These are phyloP conservation scores for Corynascus novoguineensis DNA, from an alignment of 495 filamentous ascomycete genomes.

Conservation along the genomic window DNA sequence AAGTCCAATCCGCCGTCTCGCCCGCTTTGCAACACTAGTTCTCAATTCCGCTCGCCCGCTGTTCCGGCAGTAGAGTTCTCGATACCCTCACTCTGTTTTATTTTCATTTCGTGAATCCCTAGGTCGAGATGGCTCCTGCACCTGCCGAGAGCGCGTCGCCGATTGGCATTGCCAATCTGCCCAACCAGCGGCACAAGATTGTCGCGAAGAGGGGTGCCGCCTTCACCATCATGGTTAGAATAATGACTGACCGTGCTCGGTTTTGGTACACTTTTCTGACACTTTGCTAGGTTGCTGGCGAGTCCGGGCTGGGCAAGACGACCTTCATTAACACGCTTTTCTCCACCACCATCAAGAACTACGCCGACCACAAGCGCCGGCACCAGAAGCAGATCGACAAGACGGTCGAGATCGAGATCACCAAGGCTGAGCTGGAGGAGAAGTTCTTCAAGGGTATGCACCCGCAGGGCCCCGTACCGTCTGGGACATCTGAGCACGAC, in stretches of 20 bases:
- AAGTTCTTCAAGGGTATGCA: constrained; percentile 98
- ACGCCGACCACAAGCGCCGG: constrained; percentile 96
- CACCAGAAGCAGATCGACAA: constrained; percentile 99
- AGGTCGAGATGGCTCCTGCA: constrained; percentile 61
- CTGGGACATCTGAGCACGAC: background rate
- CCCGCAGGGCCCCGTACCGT: constrained; percentile 7
- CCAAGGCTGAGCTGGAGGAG: constrained; percentile 98
- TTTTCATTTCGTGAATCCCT: constrained; percentile 11
- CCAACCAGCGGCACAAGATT: constrained; percentile 99
- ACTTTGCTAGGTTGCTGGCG: constrained; percentile 75
- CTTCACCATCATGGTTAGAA: constrained; percentile 94
- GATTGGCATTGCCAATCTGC: constrained; percentile 99
- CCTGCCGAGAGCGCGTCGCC: constrained; percentile 81
- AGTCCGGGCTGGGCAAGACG: constrained; percentile 97
- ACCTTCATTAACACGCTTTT: constrained; percentile 99
- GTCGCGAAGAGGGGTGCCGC: constrained; percentile 98
- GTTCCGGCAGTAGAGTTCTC: constrained; percentile 15
- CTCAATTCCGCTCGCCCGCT: constrained; percentile 20
- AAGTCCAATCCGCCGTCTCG: constrained; percentile 23
- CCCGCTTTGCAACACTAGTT: constrained; percentile 13
- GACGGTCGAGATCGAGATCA: constrained; percentile 99
- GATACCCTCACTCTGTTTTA: constrained; percentile 11
- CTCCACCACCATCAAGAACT: constrained; percentile 99
- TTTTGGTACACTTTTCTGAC: background rate
- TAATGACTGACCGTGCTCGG: background rate